These are phyloP conservation scores for Xylaria acuta DNA, from an alignment of 495 filamentous ascomycete species.

Conservation along the genomic window DNA sequence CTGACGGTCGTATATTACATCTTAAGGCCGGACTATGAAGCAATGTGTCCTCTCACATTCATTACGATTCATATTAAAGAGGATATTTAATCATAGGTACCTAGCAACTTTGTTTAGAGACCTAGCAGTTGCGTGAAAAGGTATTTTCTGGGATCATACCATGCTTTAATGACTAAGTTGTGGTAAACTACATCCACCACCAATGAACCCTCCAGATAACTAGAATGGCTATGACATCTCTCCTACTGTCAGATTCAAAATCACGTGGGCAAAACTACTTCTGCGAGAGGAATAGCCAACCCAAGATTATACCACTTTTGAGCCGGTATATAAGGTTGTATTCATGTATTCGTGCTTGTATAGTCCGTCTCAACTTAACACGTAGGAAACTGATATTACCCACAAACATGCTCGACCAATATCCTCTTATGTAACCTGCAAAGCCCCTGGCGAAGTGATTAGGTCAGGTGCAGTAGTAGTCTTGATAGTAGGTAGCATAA, in stretches of 20 bases:
- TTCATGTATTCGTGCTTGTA: neutral
- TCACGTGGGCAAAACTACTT: neutral
- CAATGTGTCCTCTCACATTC: neutral
- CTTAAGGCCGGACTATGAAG: neutral
- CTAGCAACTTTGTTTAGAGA: neutral
- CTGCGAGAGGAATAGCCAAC: neutral
- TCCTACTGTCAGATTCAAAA: neutral
- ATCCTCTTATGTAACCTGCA: neutral
- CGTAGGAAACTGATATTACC: neutral
- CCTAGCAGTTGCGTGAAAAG: neutral
- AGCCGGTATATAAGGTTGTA: neutral
- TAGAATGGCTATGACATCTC: neutral
- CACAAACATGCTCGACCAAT: neutral
- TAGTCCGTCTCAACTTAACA: neutral
- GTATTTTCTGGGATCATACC: neutral
- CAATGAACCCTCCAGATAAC: neutral
- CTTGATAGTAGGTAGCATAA: too few relatives aligned
- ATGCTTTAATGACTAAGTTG: too few relatives aligned
- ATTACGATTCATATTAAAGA: neutral
- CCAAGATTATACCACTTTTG: neutral
- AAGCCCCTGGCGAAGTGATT: too few relatives aligned
- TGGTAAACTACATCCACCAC: neutral
- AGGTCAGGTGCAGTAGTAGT: too few relatives aligned
- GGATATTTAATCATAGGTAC: neutral
- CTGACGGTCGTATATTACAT: neutral